phyloP scores from a whole-genome alignment of 75 land plant genomes.

The Adiantum capillusveneris region DNA sequence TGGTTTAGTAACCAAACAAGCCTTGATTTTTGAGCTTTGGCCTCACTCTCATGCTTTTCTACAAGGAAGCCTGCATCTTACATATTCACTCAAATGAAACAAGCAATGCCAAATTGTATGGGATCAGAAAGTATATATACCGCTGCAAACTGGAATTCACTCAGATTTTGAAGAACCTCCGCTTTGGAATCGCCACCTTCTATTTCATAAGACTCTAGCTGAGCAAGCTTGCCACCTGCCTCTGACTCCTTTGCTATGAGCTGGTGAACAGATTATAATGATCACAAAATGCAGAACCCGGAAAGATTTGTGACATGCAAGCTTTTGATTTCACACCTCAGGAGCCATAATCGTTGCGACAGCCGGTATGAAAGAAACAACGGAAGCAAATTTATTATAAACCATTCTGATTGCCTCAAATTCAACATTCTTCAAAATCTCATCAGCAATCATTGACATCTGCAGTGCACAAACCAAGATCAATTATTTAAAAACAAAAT shows the following conservation, averaged over 20 bases:
- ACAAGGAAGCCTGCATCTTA: too few species aligned
- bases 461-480: conserved; percentile 13
- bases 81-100: too few species aligned
- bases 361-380: conserved; percentile 73
- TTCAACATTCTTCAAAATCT: conserved; percentile 81
- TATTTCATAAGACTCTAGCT: conserved; percentile 79
- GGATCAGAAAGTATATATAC: conserved; percentile 30
- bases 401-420: conserved; percentile 83
- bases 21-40: too few species aligned
- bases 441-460: conserved; percentile 87
- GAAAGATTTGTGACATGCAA: too few species aligned
- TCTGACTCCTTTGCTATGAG: conserved; percentile 66
- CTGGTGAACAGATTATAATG: too few species aligned
- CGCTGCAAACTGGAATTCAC: conserved; percentile 89
- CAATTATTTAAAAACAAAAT: neutral
- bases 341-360: conserved; percentile 79
- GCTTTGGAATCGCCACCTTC: conserved; percentile 78
- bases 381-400: conserved; percentile 86
- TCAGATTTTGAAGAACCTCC: conserved; percentile 77
- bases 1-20: too few species aligned
- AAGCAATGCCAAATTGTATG: too few species aligned
- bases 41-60: too few species aligned
- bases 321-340: conserved; percentile 35
- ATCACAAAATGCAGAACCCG: too few species aligned
- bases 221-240: conserved; percentile 61